Evolutionary conservation across 2,329 filamentous ascomycete genomes (phyloP).

Genomic region (Diplocarpon rosae): DNA sequence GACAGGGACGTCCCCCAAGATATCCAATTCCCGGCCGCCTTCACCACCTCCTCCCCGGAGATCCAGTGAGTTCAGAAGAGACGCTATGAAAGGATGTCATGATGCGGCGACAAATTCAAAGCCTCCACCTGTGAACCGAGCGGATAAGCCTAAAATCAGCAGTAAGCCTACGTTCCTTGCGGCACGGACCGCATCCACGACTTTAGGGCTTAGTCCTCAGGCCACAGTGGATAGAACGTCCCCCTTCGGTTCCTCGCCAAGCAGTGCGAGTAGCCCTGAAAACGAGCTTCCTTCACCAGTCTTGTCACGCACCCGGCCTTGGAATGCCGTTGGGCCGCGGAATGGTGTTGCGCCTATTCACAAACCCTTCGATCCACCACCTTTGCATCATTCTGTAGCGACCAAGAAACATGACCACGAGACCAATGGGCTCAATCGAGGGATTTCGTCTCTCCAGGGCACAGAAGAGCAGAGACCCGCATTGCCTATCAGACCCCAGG

Average conservation of each 20-base stretch:
- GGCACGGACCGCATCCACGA: constrained; percentile 26
- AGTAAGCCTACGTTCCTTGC: constrained; percentile 23
- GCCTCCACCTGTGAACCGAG: constrained; percentile 70
- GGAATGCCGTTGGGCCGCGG: constrained; percentile 28
- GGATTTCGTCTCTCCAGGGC: constrained; percentile 31
- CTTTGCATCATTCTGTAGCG: constrained; percentile 38
- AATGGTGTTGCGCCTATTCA: constrained; percentile 25
- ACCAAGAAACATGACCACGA: constrained; percentile 35
- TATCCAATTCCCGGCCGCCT: constrained; percentile 40
- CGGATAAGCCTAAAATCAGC: constrained; percentile 61
- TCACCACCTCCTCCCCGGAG: constrained; percentile 53
- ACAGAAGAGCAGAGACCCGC: constrained; percentile 36
- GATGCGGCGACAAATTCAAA: constrained; percentile 26
- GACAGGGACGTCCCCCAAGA: constrained; percentile 36
- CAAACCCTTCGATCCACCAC: constrained; percentile 39
- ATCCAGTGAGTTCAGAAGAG: constrained; percentile 46
- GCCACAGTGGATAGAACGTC: constrained; percentile 37
- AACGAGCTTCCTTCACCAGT: constrained; percentile 40
- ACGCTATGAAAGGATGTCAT: constrained; percentile 18
- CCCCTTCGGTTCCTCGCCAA: constrained; percentile 79
- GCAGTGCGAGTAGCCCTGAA: constrained; percentile 52
- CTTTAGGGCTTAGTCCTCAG: constrained; percentile 14
- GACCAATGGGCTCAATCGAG: constrained; percentile 30
- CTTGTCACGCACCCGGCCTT: constrained; percentile 36
- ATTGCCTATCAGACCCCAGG: constrained; percentile 38